Evolutionary conservation across 768 basidiomycete genomes (phyloP).

Genomic region (Podaxis mareebaensis): DNA sequence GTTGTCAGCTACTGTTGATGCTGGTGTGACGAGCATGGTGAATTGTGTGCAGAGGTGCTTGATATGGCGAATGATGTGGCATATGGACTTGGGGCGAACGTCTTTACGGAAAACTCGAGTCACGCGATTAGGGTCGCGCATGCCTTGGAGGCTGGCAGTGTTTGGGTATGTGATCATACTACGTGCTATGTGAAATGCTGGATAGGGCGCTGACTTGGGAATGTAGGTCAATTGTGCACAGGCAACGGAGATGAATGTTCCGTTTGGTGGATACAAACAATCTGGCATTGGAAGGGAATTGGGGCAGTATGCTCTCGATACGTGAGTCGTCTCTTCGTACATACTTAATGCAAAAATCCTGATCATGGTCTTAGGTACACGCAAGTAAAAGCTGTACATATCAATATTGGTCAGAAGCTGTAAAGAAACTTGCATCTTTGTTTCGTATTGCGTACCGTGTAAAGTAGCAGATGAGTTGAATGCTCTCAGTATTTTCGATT

Average conservation of each 20-base stretch:
- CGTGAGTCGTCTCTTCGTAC: constrained; percentile 34
- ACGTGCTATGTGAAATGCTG: background rate
- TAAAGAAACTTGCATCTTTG: background rate
- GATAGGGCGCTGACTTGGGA: background rate
- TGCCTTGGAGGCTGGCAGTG: constrained; percentile 65
- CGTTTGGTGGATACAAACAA: constrained; percentile 77
- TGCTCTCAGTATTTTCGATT: background rate
- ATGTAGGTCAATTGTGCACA: background rate
- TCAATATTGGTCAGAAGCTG: constrained; percentile 44
- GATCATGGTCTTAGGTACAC: constrained; percentile 43
- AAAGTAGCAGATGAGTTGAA: background rate
- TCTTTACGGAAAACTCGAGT: constrained; percentile 71
- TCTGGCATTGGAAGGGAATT: constrained; percentile 71
- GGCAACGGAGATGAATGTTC: constrained; percentile 46
- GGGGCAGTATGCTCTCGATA: constrained; percentile 61
- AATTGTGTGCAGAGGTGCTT: constrained; percentile 40
- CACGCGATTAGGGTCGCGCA: constrained; percentile 67
- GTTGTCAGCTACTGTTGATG: background rate
- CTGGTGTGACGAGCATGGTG: background rate
- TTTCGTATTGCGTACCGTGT: background rate
- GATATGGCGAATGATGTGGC: constrained; percentile 71
- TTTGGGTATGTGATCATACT: constrained; percentile 43
- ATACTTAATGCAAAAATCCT: background rate
- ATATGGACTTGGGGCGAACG: constrained; percentile 79
- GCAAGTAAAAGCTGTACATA: constrained; percentile 61